Evolutionary conservation across 345 rosid species (phyloP), one percentile per base, ranked within the genome.

Genomic region (Iberis pinnata): DNA sequence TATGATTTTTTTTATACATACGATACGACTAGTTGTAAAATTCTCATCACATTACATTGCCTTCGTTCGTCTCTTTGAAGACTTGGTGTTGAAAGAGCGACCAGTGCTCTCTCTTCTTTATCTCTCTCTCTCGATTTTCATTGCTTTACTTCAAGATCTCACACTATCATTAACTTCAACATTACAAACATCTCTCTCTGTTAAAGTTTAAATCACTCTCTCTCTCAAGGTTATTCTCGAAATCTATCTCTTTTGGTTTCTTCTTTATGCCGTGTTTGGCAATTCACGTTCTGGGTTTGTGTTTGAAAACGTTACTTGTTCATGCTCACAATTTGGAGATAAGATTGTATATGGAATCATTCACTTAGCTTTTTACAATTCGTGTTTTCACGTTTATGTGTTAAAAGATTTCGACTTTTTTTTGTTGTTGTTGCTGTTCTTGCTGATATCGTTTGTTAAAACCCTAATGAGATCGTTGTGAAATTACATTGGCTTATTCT

Each of bases 21-120:
- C 4, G 12, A 43, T 51, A 43, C 46, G 41, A 56, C 60, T n/a
- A n/a, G n/a, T 46, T 32, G 33, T 53, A 16, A 58, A 8, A 26
- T 43, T n/a, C 15, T 55, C 43, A 8, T 37, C 41, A n/a, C n/a
- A n/a, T n/a, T n/a, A n/a, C n/a, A n/a, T 13, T 56, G 12, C 42
- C 44, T 43, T 52, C 40, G 3, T 53, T 46, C 61, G 11, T 18
- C 62, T 67, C 56, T 67, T 24, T 27, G n/a, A 60, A 53, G 71
- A 67, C 71, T 60, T 60, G 15, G 71, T 67, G 71, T 67, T 67
- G 71, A 60, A 67, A 60, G 65, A 67, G 50, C 71, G 56, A 60
- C 61, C 71, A 60, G 43, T 45, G 49, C 61, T 46, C 51, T 17
- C 8, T 48, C 31, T 39, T 26, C 39, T 45, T 26, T 22, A 26